Conservation (phyloP, 768 basidiomycete genomes). For the Lentinula sp. region DNA sequence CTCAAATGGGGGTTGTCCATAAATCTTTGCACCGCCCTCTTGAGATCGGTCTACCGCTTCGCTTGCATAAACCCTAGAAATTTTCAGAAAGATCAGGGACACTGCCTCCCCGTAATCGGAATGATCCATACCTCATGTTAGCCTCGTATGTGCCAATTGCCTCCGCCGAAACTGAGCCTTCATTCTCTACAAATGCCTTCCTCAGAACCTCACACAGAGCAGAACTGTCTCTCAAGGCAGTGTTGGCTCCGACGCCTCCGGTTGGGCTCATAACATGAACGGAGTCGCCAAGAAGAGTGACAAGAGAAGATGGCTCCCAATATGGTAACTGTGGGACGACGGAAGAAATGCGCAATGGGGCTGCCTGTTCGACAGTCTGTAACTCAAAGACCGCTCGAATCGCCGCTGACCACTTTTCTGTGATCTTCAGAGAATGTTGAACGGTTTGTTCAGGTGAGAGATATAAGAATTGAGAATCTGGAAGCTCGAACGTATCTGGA, state of each 20-base stretch:
- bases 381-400: background rate
- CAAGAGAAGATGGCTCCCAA: background rate
- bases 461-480: background rate
- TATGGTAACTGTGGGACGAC: background rate
- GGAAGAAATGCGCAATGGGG: background rate
- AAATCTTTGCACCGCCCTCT: background rate
- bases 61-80: background rate
- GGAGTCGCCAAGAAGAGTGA: background rate
- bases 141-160: conserved; percentile 1
- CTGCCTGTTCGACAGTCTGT: background rate
- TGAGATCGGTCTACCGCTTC: background rate
- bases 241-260: conserved; percentile 1
- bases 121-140: background rate
- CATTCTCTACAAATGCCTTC: background rate
- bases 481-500: background rate
- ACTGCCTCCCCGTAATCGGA: too few species aligned
- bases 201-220: background rate
- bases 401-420: background rate
- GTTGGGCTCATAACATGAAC: conserved; percentile 4
- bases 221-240: background rate
- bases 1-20: conserved; percentile 1
- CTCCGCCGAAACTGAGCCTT: background rate
- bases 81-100: background rate
- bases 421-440: background rate
- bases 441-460: background rate